Conservation (phyloP, 2,329 filamentous ascomycete genomes). For the Neodidymelliopsis sp. region DNA sequence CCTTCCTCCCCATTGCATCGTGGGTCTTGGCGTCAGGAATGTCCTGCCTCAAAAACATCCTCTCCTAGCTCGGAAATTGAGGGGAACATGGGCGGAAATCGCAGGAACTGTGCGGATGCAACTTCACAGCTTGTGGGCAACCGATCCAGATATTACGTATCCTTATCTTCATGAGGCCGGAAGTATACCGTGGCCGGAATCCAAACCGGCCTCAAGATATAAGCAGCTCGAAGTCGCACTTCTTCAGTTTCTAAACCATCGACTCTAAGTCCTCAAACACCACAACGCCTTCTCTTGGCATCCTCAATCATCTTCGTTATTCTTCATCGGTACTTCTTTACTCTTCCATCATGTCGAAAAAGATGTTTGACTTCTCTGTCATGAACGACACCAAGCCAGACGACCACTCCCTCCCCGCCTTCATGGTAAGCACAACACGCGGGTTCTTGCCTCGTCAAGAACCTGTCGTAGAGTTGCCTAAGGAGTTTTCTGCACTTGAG, state of each 20-base stretch:
- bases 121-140: slow-evolving; percentile 23
- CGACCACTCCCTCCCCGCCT: slow-evolving; percentile 71
- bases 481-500: slow-evolving; percentile 76
- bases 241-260: slow-evolving; percentile 3
- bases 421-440: slow-evolving; percentile 79
- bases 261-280: slow-evolving; percentile 11
- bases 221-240: slow-evolving; percentile 35
- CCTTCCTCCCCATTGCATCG: slow-evolving; percentile 7
- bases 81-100: slow-evolving; percentile 22
- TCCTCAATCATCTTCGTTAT: not conserved
- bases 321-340: not conserved
- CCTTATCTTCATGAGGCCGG: slow-evolving; percentile 46
- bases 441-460: slow-evolving; percentile 74
- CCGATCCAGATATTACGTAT: slow-evolving; percentile 49
- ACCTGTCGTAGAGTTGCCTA: slow-evolving; percentile 65
- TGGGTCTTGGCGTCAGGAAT: slow-evolving; percentile 30
- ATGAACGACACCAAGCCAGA: slow-evolving; percentile 68
- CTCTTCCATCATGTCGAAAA: slow-evolving; percentile 51
- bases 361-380: slow-evolving; percentile 63
- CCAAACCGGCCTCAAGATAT: slow-evolving; percentile 47
- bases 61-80: not conserved
- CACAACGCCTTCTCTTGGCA: slow-evolving; percentile 8
- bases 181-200: slow-evolving; percentile 44
- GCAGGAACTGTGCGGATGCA: slow-evolving; percentile 19
- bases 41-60: not conserved